Evolutionary conservation across 2,329 filamentous ascomycete species (phyloP).

Genomic region (Scedosporium boydii): DNA sequence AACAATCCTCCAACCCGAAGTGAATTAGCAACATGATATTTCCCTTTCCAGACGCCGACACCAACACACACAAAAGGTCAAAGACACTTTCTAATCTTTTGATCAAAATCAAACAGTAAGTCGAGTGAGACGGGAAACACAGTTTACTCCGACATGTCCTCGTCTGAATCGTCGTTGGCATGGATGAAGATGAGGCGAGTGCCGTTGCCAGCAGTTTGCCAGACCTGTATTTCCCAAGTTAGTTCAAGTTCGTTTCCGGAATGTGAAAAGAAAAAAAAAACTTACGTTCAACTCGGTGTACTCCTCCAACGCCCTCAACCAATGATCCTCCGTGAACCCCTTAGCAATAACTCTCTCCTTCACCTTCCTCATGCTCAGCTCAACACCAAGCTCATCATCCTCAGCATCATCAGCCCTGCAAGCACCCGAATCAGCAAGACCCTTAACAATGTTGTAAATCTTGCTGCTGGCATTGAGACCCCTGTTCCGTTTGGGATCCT

Average conservation of each 20-base stretch:
- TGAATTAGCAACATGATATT: not conserved
- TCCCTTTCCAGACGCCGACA: not conserved
- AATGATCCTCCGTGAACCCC: slow-evolving; percentile 93
- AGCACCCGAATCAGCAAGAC: slow-evolving; percentile 76
- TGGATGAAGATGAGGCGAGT: slow-evolving; percentile 64
- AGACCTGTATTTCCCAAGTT: slow-evolving; percentile 47
- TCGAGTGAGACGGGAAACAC: not conserved
- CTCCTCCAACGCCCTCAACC: slow-evolving; percentile 76
- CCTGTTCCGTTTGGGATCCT: slow-evolving; percentile 54
- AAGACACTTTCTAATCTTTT: not conserved
- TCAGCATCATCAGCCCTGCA: slow-evolving; percentile 61
- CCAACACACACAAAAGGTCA: not conserved
- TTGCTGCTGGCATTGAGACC: slow-evolving; percentile 75
- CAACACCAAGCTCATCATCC: slow-evolving; percentile 47
- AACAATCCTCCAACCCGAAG: no score
- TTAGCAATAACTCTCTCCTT: slow-evolving; percentile 88
- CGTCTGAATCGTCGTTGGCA: slow-evolving; percentile 29
- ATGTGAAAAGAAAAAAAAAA: slow-evolving; percentile 19
- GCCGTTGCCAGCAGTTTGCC: slow-evolving; percentile 67
- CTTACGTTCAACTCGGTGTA: slow-evolving; percentile 85
- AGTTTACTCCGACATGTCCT: slow-evolving; percentile 34
- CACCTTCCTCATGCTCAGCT: slow-evolving; percentile 80
- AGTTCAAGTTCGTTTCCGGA: slow-evolving; percentile 19
- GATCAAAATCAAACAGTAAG: not conserved
- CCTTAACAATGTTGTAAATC: slow-evolving; percentile 91